Evolutionary conservation across 2,329 filamentous ascomycete species (phyloP).

Genomic region (Aotearoamyces nothofagi): DNA sequence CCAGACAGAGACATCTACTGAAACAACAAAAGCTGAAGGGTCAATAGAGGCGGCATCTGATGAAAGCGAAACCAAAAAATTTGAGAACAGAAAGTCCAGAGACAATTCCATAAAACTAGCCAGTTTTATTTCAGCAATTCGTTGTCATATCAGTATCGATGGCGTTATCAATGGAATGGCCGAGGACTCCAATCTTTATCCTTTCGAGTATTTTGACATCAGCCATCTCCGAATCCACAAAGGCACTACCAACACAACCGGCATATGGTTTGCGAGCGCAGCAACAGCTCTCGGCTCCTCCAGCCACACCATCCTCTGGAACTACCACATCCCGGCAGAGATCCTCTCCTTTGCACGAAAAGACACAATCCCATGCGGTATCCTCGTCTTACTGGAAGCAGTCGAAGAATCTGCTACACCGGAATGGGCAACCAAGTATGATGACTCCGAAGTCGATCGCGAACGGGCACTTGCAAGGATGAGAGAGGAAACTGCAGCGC

Average conservation of each 20-base stretch:
- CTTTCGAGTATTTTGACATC: slow-evolving; percentile 10
- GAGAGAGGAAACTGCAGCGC: slow-evolving; percentile 25
- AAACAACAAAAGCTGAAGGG: slow-evolving; percentile 12
- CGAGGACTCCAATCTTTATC: slow-evolving; percentile 18
- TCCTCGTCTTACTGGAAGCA: slow-evolving; percentile 37
- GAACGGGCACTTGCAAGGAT: slow-evolving; percentile 22
- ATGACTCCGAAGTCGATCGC: slow-evolving; percentile 22
- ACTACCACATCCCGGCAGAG: slow-evolving; percentile 39
- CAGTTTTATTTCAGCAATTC: slow-evolving; percentile 18
- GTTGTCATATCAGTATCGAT: slow-evolving; percentile 32
- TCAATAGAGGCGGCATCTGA: slow-evolving; percentile 20
- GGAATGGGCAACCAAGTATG: slow-evolving; percentile 32
- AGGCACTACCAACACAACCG: slow-evolving; percentile 18
- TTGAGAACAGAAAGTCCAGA: too few relatives aligned
- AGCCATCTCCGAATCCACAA: slow-evolving; percentile 9
- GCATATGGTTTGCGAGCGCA: slow-evolving; percentile 40
- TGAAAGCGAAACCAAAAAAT: slow-evolving; percentile 7
- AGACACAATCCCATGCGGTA: slow-evolving; percentile 40
- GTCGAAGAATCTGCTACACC: slow-evolving; percentile 36
- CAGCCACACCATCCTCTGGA: slow-evolving; percentile 41
- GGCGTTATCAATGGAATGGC: slow-evolving; percentile 31
- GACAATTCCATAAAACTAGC: too few relatives aligned
- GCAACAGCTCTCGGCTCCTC: slow-evolving; percentile 39
- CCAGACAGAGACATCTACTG: not conserved
- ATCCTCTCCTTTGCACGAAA: slow-evolving; percentile 33